A percentile compares a stretch with the other conserved stretches of the same genome.
phyloP scores from a whole-genome alignment of 2,329 filamentous ascomycete genomes.

The Rhynchosporium agropyri region DNA sequence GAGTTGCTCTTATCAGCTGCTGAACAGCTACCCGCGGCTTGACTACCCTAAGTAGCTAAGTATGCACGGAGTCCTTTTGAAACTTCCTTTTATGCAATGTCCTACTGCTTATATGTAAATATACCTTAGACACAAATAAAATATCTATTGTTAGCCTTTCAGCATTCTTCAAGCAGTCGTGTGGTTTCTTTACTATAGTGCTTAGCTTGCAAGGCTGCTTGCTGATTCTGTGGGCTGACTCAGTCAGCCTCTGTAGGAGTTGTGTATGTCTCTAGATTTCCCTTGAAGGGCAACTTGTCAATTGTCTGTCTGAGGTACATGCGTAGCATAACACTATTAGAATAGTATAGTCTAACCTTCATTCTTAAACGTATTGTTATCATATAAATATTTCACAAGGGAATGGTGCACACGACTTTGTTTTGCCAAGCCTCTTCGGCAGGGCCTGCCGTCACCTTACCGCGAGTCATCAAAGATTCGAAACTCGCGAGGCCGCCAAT shows the following conservation, averaged over 20 bases:
- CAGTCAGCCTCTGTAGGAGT: background rate
- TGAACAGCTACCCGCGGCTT: too few relatives aligned
- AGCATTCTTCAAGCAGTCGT: background rate
- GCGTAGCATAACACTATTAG: too few relatives aligned
- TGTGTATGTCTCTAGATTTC: background rate
- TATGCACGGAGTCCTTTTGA: too few relatives aligned
- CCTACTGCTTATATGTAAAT: too few relatives aligned
- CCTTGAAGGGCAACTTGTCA: too few relatives aligned
- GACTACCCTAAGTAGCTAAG: too few relatives aligned
- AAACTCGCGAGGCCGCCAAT: slow-evolving; percentile 29
- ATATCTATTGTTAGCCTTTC: slow-evolving; percentile 1
- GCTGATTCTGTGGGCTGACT: slow-evolving; percentile 12
- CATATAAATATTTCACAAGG: background rate
- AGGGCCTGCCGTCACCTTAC: background rate
- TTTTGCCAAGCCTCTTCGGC: background rate
- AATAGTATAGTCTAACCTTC: too few relatives aligned
- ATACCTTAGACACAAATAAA: background rate
- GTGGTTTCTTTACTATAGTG: background rate
- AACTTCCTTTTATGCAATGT: too few relatives aligned
- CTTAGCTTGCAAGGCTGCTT: background rate
- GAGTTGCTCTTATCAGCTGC: background rate
- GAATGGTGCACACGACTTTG: slow-evolving; percentile 9
- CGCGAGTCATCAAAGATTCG: slow-evolving; percentile 18
- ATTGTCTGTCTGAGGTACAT: too few relatives aligned
- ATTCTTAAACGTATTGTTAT: too few relatives aligned